Evolutionary conservation across 768 basidiomycete species (phyloP), one percentile per base, ranked within the genome.

Genomic region (Collybia sordida): DNA sequence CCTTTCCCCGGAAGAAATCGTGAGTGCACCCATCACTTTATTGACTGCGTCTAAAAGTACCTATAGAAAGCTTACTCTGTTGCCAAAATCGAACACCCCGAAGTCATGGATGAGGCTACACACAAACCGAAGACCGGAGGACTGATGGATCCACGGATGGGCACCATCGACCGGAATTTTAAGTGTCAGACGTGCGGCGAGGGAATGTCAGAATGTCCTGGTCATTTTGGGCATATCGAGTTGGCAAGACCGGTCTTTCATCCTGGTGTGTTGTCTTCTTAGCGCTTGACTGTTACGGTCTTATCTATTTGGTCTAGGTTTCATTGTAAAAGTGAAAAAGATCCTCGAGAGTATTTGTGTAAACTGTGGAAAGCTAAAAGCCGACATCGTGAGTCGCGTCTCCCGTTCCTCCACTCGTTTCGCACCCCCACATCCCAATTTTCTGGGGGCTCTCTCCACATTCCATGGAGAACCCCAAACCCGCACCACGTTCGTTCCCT

Each of bases 181-280:
- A 98, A 98, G 75, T 99, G 97, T 67, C 94, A 98, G 75, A 98
- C 97, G 23, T 98, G 97, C 68, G 95, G 94, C 58, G 97, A 99
- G 79, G 96, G 95, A n/a, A 98, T 98, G 95, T 88, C 93, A 15
- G 97, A 98, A 67, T 99, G 97, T 74, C 95, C 97, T 22, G 97
- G 97, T 44, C 97, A 98, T 69, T 99, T 99, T 74, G 97, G 97
- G 48, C 95, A 98, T 67, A 93, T 99, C 63, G 97, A 99, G 72
- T 75, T 99, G 63, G 93, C 93, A 38, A 79, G 93, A 60, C 94
- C 96, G n/a, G 93, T 97, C 27, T 98, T 94, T 64, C 96, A 98
- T 69, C 89, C 93, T 69, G 93, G 93, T 92, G 69, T 55, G 86
- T 79, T 8, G 22, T 8, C 21, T 47, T 28, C 34, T 5, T 37